Conservation (phyloP, 257 asterid species). For the Solanum virginianum region DNA sequence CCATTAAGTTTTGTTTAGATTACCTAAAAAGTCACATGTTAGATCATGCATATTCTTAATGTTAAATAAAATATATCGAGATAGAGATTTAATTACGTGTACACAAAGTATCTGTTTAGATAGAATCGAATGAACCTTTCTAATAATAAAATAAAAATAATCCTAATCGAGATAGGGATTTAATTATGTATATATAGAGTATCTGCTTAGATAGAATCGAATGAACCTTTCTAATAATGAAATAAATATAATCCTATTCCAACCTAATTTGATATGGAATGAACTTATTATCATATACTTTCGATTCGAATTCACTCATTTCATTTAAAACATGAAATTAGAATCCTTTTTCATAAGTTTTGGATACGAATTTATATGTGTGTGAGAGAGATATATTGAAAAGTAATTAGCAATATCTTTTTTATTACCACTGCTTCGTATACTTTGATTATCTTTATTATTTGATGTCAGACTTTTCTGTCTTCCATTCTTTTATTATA, state of each 20-base stretch:
- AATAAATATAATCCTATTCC: fast-evolving
- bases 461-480: background rate
- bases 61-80: background rate
- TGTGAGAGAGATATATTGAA: background rate
- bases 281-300: background rate
- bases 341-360: background rate
- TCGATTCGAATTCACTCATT: background rate
- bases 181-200: background rate
- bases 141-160: background rate
- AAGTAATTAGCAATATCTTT: background rate
- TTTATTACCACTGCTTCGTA: background rate
- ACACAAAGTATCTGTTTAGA: no score
- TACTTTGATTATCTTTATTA: background rate
- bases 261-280: fast-evolving
- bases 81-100: background rate
- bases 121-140: no score
- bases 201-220: no score
- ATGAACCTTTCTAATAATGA: background rate
- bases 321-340: background rate
- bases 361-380: background rate
- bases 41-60: background rate
- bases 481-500: background rate
- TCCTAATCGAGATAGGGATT: fast-evolving
- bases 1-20: background rate
- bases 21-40: fast-evolving